Evolutionary conservation across 495 filamentous ascomycete genomes (phyloP).

Genomic region (Sordaria brevicollis): DNA sequence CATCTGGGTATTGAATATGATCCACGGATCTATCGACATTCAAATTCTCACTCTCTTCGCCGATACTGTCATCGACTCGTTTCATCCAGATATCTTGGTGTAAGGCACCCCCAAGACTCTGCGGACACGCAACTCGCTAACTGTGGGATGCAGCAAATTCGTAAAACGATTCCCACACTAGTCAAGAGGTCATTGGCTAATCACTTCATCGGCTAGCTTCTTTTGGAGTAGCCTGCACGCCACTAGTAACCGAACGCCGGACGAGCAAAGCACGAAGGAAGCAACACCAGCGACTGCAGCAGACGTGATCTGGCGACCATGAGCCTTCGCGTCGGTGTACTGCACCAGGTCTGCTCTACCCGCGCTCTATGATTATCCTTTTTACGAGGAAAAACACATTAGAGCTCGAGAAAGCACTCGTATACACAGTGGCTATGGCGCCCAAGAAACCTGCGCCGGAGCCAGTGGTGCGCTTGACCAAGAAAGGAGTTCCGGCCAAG

Average conservation of each 20-base stretch:
- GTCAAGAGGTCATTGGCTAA: neutral
- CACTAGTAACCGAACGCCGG: neutral
- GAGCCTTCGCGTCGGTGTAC: neutral
- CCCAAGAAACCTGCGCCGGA: neutral
- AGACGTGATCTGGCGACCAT: neutral
- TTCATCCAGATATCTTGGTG: neutral
- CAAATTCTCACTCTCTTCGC: neutral
- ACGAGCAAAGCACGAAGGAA: neutral
- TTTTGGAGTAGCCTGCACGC: neutral
- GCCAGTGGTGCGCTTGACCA: constrained; percentile 1
- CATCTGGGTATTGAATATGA: too few species aligned
- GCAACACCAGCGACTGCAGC: neutral
- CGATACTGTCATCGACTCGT: neutral
- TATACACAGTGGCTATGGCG: neutral
- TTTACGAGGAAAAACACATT: neutral
- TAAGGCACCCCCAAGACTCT: neutral
- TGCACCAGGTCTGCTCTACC: neutral
- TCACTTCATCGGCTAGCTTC: neutral
- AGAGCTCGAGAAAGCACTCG: neutral
- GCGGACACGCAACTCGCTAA: neutral
- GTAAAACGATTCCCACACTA: neutral
- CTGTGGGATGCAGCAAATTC: neutral
- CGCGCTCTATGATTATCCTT: neutral
- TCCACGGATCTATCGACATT: too few species aligned
- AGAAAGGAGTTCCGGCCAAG: constrained; percentile 6